Conservation (phyloP, 164 flowering plant genomes). For the Tinospora cordifolia region DNA sequence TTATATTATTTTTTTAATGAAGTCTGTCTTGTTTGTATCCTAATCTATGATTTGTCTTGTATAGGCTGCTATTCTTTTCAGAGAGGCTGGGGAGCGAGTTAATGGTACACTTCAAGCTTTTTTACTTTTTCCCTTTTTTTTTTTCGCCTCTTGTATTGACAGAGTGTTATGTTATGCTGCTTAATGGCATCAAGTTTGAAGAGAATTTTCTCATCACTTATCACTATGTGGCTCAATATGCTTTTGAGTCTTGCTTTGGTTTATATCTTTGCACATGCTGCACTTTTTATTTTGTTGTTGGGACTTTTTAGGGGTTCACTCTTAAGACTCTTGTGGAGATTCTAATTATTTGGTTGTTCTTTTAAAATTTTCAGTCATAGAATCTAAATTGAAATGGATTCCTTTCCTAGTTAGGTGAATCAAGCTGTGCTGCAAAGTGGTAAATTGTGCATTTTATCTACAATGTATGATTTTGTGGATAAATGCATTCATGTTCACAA, state of each 20-base stretch:
- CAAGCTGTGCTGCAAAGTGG: too few species aligned
- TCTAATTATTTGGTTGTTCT: background rate
- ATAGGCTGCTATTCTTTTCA: slow-evolving; percentile 89
- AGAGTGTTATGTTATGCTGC: background rate
- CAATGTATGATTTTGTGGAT: too few species aligned
- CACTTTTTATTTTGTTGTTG: background rate
- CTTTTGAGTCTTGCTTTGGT: background rate
- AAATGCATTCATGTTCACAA: too few species aligned
- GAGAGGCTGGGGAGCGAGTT: slow-evolving; percentile 44
- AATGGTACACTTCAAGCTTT: slow-evolving; percentile 36
- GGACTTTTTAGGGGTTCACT: background rate
- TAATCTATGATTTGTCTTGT: slow-evolving; percentile 6
- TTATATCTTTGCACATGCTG: background rate
- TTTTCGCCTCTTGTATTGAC: background rate
- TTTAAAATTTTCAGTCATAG: too few species aligned
- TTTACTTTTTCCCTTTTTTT: background rate
- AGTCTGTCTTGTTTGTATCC: background rate
- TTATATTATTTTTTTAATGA: background rate
- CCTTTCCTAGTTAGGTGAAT: too few species aligned
- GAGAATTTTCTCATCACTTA: too few species aligned
- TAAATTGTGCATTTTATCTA: too few species aligned
- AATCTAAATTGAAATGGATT: too few species aligned
- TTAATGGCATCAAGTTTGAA: background rate
- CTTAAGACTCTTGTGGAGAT: background rate
- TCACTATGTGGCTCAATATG: background rate